phyloP scores from a whole-genome alignment of 768 basidiomycete genomes.

The Auricularia cornea region DNA sequence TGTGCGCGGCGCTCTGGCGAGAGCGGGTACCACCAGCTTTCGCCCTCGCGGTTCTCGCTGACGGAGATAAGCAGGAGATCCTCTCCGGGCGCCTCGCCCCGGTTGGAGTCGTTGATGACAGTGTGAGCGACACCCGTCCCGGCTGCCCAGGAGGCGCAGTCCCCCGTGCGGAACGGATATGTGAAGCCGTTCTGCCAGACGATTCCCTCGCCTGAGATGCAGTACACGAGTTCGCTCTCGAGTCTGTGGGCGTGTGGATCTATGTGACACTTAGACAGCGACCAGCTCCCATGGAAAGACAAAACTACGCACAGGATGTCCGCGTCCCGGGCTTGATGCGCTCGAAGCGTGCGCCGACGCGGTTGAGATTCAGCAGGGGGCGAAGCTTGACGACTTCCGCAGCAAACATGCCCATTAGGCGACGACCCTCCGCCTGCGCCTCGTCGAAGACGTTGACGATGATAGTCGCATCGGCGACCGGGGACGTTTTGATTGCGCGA shows the following conservation, averaged over 20 bases:
- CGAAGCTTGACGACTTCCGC: neutral
- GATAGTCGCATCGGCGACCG: neutral
- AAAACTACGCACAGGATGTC: conserved; percentile 8
- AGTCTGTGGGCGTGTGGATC: conserved; percentile 10
- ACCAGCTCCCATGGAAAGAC: neutral
- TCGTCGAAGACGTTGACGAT: neutral
- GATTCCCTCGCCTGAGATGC: conserved; percentile 9
- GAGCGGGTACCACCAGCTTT: conserved; percentile 8
- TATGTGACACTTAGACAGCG: no score
- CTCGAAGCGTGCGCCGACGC: conserved; percentile 13
- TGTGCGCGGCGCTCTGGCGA: conserved; percentile 1
- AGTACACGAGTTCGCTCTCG: conserved; percentile 13
- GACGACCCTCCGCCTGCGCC: neutral
- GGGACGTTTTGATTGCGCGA: neutral
- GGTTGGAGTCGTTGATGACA: conserved; percentile 14
- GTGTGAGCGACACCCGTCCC: conserved; percentile 15
- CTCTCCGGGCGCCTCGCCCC: conserved; percentile 6
- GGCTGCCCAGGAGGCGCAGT: conserved; percentile 9
- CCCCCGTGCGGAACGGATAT: conserved; percentile 8
- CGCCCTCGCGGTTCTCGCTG: conserved; percentile 7
- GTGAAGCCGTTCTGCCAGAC: conserved; percentile 14
- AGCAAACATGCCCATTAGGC: neutral
- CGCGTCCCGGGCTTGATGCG: conserved; percentile 12
- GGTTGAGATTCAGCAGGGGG: neutral
- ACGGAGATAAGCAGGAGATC: conserved; percentile 10